A percentile compares a stretch with the other conserved stretches of the same genome.
These are phyloP conservation scores for Yueomyces sp. DNA, from an alignment of 805 yeast species.

Conservation along the genomic window DNA sequence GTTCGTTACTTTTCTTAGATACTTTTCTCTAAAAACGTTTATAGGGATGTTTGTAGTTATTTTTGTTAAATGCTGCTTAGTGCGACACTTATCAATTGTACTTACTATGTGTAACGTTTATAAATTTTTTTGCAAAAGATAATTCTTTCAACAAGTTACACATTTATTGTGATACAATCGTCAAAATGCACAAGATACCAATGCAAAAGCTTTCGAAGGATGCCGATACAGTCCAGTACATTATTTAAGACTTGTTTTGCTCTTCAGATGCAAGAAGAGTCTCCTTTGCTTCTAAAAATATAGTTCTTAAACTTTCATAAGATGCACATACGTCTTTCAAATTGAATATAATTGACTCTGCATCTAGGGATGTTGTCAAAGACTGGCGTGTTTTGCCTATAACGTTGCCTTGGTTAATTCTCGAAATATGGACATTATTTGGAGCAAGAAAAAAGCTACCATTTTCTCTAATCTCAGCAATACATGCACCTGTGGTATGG, in stretches of 20 bases:
- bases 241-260: too few species aligned
- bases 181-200: too few species aligned
- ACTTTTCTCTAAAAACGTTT: not conserved
- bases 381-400: conserved; percentile 21
- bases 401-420: conserved; percentile 40
- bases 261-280: too few species aligned
- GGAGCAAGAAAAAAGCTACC: conserved; percentile 78
- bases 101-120: too few species aligned
- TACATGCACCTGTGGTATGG: conserved; percentile 78
- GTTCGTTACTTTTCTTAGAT: too few species aligned
- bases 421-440: conserved; percentile 67
- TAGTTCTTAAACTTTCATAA: conserved; percentile 30
- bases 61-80: not conserved
- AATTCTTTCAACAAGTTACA: too few species aligned
- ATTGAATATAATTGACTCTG: conserved; percentile 60
- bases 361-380: conserved; percentile 35
- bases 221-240: too few species aligned
- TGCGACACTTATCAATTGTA: too few species aligned
- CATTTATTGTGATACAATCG: too few species aligned
- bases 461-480: conserved; percentile 72
- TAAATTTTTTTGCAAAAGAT: too few species aligned
- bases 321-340: conserved; percentile 52
- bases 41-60: not conserved
- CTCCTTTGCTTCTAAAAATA: conserved; percentile 48
- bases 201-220: too few species aligned